These are phyloP conservation scores for Jatropha curcas DNA, from an alignment of 345 rosid species.

Conservation along the genomic window DNA sequence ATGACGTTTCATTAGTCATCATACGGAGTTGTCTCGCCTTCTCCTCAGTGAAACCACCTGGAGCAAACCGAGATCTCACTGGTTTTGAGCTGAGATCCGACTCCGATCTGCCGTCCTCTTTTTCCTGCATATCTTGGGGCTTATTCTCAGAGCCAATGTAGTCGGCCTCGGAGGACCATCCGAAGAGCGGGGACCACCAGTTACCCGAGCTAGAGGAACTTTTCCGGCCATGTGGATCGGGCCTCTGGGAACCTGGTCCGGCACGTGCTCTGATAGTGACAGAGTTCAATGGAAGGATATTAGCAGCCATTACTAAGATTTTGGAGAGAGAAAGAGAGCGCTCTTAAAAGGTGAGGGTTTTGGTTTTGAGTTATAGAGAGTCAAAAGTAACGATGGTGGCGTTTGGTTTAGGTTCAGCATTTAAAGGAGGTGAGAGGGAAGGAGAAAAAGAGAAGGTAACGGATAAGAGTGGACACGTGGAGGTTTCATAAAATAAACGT, in stretches of 20 bases:
- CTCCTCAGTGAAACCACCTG: slow-evolving; percentile 59
- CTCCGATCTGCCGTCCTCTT: slow-evolving; percentile 9
- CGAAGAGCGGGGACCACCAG: slow-evolving; percentile 67
- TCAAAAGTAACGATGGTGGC: not conserved
- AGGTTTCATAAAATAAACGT: not conserved
- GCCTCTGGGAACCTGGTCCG: slow-evolving; percentile 19
- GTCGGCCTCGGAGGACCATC: slow-evolving; percentile 54
- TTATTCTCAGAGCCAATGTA: slow-evolving; percentile 39
- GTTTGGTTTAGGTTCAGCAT: not conserved
- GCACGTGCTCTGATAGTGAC: slow-evolving; percentile 21
- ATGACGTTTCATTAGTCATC: slow-evolving; percentile 41
- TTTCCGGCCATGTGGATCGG: slow-evolving; percentile 23
- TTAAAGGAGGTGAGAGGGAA: slow-evolving; percentile 1
- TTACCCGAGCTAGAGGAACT: slow-evolving; percentile 17
- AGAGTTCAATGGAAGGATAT: slow-evolving; percentile 27
- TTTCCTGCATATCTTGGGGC: not conserved
- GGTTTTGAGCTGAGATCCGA: slow-evolving; percentile 15
- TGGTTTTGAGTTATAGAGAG: not conserved
- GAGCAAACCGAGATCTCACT: slow-evolving; percentile 32
- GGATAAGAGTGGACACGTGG: slow-evolving; percentile 22
- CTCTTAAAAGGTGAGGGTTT: not conserved
- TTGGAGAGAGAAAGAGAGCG: not conserved
- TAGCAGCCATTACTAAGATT: slow-evolving; percentile 35
- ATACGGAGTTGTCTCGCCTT: slow-evolving; percentile 61
- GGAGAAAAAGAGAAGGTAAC: not conserved